These are phyloP conservation scores for Alliaria petiolata DNA, from an alignment of 345 rosid genomes.

Conservation along the genomic window DNA sequence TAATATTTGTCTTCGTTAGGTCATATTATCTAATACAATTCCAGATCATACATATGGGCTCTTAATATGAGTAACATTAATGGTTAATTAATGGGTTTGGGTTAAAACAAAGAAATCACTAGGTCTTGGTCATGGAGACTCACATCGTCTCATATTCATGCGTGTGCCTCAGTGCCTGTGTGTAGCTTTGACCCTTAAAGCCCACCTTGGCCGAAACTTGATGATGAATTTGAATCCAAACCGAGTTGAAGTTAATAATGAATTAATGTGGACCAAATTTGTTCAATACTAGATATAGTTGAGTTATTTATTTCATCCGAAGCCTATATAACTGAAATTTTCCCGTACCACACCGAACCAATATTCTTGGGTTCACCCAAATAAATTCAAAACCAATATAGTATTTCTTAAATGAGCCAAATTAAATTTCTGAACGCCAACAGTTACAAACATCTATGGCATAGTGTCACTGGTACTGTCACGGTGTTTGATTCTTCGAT, in stretches of 20 bases:
- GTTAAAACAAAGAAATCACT: not conserved
- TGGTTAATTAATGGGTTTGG: not conserved
- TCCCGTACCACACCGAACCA: not conserved
- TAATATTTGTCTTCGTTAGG: not conserved
- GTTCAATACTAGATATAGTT: no score
- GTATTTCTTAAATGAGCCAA: no score
- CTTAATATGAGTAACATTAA: not conserved
- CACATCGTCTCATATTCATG: no score
- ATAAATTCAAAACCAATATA: no score
- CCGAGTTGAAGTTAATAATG: no score
- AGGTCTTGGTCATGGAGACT: not conserved
- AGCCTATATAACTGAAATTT: not conserved
- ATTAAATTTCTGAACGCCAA: not conserved
- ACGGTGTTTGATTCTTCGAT: not conserved
- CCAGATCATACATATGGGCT: not conserved
- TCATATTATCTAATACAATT: not conserved
- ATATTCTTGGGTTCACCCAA: no score
- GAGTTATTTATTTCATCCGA: not conserved
- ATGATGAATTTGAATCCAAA: no score
- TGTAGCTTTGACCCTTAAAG: not conserved
- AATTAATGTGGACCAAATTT: no score
- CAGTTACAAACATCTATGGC: not conserved
- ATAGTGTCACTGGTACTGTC: not conserved
- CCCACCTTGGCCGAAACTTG: not conserved
- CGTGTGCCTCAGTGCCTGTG: not conserved